phyloP scores from a whole-genome alignment of 108 stramenopile genomes.

The Heterococcus sp. region DNA sequence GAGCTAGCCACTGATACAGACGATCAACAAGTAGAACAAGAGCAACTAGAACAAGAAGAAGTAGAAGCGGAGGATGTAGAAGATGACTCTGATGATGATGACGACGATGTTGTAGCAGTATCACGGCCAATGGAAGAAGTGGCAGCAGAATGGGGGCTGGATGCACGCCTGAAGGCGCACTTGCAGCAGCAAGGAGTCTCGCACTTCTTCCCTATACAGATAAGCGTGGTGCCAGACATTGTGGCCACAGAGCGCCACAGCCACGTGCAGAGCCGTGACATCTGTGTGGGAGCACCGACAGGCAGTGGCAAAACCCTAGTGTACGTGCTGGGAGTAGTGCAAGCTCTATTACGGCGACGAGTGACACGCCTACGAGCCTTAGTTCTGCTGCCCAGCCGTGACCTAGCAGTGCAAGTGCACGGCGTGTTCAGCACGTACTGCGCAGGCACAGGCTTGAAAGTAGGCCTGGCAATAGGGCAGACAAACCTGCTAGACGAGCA shows the following conservation, averaged over 20 bases:
- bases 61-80: neutral
- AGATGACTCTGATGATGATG: too few species aligned
- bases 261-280: slow-evolving; percentile 40
- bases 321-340: slow-evolving; percentile 40
- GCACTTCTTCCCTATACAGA: slow-evolving; percentile 72
- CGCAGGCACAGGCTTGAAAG: slow-evolving; percentile 68
- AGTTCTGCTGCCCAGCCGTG: slow-evolving; percentile 86
- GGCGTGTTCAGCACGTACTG: slow-evolving; percentile 71
- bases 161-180: slow-evolving; percentile 9
- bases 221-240: slow-evolving; percentile 38
- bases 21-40: neutral
- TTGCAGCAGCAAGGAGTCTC: slow-evolving; percentile 36
- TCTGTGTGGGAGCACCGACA: slow-evolving; percentile 38
- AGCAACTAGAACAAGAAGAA: neutral
- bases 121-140: slow-evolving; percentile 36
- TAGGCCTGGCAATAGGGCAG: slow-evolving; percentile 84
- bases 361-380: slow-evolving; percentile 76
- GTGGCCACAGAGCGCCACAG: slow-evolving; percentile 41
- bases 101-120: neutral
- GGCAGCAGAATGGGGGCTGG: slow-evolving; percentile 40
- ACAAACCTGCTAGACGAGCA: slow-evolving; percentile 70
- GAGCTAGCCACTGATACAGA: neutral
- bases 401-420: slow-evolving; percentile 81
- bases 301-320: slow-evolving; percentile 47
- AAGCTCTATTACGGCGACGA: slow-evolving; percentile 49